These are phyloP conservation scores for Saraca asoca DNA, from an alignment of 331 rosid species.

Conservation along the genomic window DNA sequence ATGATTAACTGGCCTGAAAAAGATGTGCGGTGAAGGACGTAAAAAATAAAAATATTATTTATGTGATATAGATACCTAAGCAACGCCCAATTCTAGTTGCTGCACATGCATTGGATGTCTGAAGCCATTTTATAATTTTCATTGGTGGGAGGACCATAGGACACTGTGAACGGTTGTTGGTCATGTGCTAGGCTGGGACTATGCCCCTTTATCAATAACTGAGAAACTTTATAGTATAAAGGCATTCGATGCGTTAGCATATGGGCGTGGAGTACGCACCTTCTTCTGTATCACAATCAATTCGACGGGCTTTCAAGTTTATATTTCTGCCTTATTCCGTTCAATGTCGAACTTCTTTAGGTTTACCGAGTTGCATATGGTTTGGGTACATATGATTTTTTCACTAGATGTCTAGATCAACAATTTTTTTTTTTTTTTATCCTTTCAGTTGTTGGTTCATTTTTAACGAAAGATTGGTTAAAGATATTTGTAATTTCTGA, in stretches of 20 bases:
- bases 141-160: constrained; percentile 28
- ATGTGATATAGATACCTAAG: constrained; percentile 27
- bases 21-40: constrained; percentile 15
- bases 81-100: constrained; percentile 37
- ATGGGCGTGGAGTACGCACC: neutral
- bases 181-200: neutral
- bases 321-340: neutral
- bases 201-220: constrained; percentile 12
- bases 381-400: too few relatives aligned
- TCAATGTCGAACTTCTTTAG: neutral
- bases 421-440: too few relatives aligned
- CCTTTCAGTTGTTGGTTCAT: too few relatives aligned
- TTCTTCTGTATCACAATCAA: neutral
- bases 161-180: constrained; percentile 1
- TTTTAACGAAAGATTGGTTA: constrained; percentile 1
- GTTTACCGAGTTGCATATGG: too few relatives aligned
- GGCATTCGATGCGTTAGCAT: neutral
- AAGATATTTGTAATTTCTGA: constrained; percentile 14
- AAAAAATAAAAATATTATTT: neutral
- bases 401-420: too few relatives aligned
- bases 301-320: neutral
- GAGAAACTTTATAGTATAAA: neutral
- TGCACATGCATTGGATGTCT: constrained; percentile 51
- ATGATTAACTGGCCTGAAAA: constrained; percentile 19
- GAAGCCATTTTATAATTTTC: constrained; percentile 31